Conservation (phyloP, 495 filamentous ascomycete genomes). For the Aspergillus taichungensis region DNA sequence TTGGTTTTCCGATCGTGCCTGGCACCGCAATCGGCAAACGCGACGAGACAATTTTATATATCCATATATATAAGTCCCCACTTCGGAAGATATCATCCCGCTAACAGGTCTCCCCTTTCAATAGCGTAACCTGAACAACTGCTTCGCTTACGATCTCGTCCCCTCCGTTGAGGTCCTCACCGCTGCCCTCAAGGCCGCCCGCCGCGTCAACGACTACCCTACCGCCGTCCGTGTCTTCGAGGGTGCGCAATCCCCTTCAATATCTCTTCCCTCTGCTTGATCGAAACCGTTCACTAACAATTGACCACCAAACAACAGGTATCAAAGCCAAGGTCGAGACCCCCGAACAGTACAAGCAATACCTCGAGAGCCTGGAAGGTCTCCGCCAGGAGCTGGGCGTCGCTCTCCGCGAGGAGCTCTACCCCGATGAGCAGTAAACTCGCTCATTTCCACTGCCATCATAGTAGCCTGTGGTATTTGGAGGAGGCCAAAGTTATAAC, state of each 20-base stretch:
- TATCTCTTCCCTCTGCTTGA: not conserved
- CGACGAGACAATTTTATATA: not conserved
- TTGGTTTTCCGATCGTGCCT: not conserved
- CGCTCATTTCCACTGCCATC: not conserved
- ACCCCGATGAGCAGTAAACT: slow-evolving; percentile 62
- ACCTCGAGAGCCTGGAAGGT: slow-evolving; percentile 84
- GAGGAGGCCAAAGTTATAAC: too few species aligned
- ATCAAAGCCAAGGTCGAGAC: slow-evolving; percentile 99
- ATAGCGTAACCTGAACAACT: slow-evolving; percentile 99
- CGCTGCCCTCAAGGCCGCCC: slow-evolving; percentile 82
- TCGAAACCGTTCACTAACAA: slow-evolving; percentile 8
- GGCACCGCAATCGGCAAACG: not conserved
- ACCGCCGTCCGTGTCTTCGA: slow-evolving; percentile 97
- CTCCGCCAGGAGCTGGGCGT: slow-evolving; percentile 92
- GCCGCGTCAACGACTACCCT: slow-evolving; percentile 96
- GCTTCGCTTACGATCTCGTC: slow-evolving; percentile 99
- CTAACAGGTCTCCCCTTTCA: not conserved
- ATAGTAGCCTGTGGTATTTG: too few species aligned
- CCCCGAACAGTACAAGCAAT: slow-evolving; percentile 94
- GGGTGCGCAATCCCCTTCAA: slow-evolving; percentile 46
- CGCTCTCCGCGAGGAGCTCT: slow-evolving; percentile 86
- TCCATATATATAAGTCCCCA: not conserved
- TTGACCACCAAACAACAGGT: slow-evolving; percentile 44
- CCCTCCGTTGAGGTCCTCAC: slow-evolving; percentile 86
- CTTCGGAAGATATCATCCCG: not conserved